phyloP scores from a whole-genome alignment of 2,329 filamentous ascomycete genomes.

The Diaporthe sp. region DNA sequence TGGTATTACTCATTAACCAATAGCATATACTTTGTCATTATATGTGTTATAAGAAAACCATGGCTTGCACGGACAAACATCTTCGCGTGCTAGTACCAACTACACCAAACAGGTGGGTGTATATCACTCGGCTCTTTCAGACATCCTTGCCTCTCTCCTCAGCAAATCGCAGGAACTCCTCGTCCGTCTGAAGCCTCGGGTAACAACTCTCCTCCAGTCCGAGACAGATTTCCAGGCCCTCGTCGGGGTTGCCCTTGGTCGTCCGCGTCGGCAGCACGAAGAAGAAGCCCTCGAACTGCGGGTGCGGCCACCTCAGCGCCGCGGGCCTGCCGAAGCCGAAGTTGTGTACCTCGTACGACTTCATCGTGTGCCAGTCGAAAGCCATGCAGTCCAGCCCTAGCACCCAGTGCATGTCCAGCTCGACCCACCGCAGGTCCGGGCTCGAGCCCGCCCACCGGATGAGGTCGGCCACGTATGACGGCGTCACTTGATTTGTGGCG shows the following conservation, averaged over 20 bases:
- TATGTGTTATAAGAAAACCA: background rate
- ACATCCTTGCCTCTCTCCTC: conserved; percentile 34
- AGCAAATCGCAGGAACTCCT: conserved; percentile 31
- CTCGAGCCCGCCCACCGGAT: conserved; percentile 45
- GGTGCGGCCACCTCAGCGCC: conserved; percentile 34
- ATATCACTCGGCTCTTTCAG: background rate
- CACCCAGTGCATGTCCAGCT: conserved; percentile 44
- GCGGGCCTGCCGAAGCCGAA: conserved; percentile 49
- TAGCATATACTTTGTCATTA: background rate
- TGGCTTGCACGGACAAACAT: background rate
- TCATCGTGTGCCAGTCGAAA: conserved; percentile 47
- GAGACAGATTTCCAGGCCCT: conserved; percentile 32
- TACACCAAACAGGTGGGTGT: background rate
- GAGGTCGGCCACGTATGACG: conserved; percentile 43
- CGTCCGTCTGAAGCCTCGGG: conserved; percentile 25
- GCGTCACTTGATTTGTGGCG: conserved; percentile 44
- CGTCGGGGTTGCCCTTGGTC: conserved; percentile 14
- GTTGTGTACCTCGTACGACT: conserved; percentile 46
- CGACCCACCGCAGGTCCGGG: conserved; percentile 45
- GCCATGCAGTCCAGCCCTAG: conserved; percentile 46
- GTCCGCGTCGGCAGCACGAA: conserved; percentile 28
- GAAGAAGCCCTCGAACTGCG: conserved; percentile 36
- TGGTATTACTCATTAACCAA: too few species aligned
- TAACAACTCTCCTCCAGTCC: conserved; percentile 37
- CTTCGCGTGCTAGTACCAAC: background rate